A percentile compares a stretch with the other conserved stretches of the same genome.
phyloP scores from a whole-genome alignment of 2,329 filamentous ascomycete species.

The Calonectria leucothoes region DNA sequence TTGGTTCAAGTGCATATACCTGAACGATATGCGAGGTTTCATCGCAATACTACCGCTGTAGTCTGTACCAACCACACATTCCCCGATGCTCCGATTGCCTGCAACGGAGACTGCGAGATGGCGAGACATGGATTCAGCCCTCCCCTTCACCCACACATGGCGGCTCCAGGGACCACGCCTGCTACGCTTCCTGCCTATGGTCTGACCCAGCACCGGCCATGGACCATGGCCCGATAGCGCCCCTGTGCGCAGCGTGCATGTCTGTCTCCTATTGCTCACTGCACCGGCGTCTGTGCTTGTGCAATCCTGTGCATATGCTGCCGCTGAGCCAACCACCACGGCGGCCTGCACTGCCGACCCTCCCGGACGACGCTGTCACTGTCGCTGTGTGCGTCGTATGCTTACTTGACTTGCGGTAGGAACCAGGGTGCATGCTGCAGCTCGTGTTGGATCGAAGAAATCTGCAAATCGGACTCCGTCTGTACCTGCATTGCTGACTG shows the following conservation, averaged over 20 bases:
- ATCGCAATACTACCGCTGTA: constrained; percentile 11
- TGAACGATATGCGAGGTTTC: background rate
- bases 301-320: background rate
- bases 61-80: constrained; percentile 12
- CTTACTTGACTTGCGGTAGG: background rate
- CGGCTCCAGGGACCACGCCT: constrained; percentile 6
- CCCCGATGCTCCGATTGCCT: background rate
- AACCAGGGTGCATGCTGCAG: background rate
- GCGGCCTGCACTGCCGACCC: background rate
- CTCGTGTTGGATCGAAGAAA: background rate
- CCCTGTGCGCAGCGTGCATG: background rate
- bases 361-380: background rate
- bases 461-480: background rate
- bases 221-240: constrained; percentile 10
- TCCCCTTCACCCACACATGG: constrained; percentile 10
- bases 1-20: background rate
- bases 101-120: background rate
- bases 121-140: constrained; percentile 1
- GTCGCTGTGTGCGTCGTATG: background rate
- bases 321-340: background rate
- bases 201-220: constrained; percentile 8
- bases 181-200: constrained; percentile 6
- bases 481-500: constrained; percentile 7
- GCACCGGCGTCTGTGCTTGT: constrained; percentile 2
- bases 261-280: background rate